phyloP scores from a whole-genome alignment of 106 monocot genomes.

The Allium cepa region DNA sequence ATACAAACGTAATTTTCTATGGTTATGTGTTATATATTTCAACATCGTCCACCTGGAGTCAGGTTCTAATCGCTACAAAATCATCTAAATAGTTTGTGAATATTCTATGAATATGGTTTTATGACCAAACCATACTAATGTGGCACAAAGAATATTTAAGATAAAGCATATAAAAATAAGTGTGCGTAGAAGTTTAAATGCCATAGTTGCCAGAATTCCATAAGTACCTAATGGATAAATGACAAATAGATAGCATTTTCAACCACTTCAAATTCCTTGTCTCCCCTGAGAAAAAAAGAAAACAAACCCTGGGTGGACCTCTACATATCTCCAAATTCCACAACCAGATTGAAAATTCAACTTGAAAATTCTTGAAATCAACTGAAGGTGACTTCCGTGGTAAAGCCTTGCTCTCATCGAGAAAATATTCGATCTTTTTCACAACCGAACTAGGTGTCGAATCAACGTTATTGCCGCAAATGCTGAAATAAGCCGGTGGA shows the following conservation, averaged over 20 bases:
- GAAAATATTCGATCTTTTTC: conserved; percentile 62
- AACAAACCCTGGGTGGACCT: conserved; percentile 39
- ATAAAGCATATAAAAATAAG: background rate
- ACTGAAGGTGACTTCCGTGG: conserved; percentile 40
- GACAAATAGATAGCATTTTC: conserved; percentile 61
- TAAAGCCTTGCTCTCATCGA: conserved; percentile 47
- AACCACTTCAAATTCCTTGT: conserved; percentile 46
- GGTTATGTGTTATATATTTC: no score
- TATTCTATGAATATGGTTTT: background rate
- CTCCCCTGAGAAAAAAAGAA: conserved; percentile 35
- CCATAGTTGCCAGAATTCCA: background rate
- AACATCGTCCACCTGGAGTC: no score
- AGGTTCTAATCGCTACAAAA: background rate
- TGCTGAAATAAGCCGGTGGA: conserved; percentile 21
- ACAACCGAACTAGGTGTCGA: conserved; percentile 50
- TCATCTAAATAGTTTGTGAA: background rate
- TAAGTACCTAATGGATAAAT: conserved; percentile 71
- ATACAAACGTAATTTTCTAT: no score
- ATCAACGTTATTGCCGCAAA: conserved; percentile 46
- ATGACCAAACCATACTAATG: background rate
- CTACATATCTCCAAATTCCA: conserved; percentile 57
- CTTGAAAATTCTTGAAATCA: conserved; percentile 47
- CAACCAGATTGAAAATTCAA: conserved; percentile 46
- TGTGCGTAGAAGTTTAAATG: background rate
- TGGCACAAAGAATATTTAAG: background rate